Evolutionary conservation across 2,329 filamentous ascomycete species (phyloP).

Genomic region (Calonectria pseudoturangicola): DNA sequence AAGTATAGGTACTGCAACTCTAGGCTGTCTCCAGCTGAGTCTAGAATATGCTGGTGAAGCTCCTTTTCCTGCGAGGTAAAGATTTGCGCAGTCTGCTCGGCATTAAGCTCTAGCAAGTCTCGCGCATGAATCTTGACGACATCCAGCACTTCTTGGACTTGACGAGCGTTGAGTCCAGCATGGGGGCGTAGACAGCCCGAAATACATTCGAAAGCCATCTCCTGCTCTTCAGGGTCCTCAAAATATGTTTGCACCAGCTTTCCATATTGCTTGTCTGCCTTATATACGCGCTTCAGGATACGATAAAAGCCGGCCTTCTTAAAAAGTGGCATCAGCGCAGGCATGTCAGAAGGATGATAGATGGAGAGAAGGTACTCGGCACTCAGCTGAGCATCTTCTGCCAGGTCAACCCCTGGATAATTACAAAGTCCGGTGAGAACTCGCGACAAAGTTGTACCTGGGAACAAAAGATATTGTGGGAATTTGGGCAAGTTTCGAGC

Average conservation of each 20-base stretch:
- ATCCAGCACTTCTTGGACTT: slow-evolving; percentile 81
- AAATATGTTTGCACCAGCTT: slow-evolving; percentile 88
- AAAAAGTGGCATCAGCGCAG: slow-evolving; percentile 84
- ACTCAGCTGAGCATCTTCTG: slow-evolving; percentile 97
- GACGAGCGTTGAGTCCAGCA: slow-evolving; percentile 79
- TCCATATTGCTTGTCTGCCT: slow-evolving; percentile 84
- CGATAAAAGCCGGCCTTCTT: slow-evolving; percentile 89
- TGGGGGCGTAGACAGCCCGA: slow-evolving; percentile 81
- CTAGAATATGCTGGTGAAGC: slow-evolving; percentile 80
- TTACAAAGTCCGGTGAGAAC: slow-evolving; percentile 89
- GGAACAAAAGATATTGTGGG: slow-evolving; percentile 93
- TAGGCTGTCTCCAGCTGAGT: slow-evolving; percentile 75
- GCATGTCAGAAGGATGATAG: slow-evolving; percentile 91
- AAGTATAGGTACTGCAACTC: slow-evolving; percentile 86
- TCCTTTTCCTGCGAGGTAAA: slow-evolving; percentile 77
- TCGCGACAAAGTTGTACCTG: slow-evolving; percentile 88
- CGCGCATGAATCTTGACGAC: slow-evolving; percentile 80
- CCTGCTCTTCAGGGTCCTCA: slow-evolving; percentile 86
- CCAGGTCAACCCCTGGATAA: slow-evolving; percentile 86
- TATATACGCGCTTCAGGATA: slow-evolving; percentile 92
- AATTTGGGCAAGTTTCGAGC: slow-evolving; percentile 97
- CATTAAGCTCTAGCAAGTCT: slow-evolving; percentile 80
- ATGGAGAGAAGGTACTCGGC: slow-evolving; percentile 95
- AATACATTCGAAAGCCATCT: slow-evolving; percentile 86
- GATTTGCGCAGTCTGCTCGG: slow-evolving; percentile 78